phyloP scores from a whole-genome alignment of 805 yeast species.

The Saitoella complicata region DNA sequence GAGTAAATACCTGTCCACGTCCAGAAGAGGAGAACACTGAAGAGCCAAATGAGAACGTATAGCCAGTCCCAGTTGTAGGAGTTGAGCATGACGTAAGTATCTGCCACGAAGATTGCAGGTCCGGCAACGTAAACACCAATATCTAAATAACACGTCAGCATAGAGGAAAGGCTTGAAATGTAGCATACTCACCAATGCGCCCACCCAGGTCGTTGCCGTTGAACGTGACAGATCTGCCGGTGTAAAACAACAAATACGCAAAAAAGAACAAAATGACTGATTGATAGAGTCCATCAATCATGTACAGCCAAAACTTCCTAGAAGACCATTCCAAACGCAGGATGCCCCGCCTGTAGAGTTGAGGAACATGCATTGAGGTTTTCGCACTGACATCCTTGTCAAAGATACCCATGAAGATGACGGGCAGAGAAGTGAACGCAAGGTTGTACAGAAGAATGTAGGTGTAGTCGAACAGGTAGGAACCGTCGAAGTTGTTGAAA shows the following conservation, averaged over 20 bases:
- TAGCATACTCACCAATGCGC: too few species aligned
- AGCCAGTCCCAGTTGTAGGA: constrained; percentile 72
- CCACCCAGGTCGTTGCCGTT: too few species aligned
- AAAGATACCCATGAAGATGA: constrained; percentile 50
- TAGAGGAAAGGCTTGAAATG: too few species aligned
- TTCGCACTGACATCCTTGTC: constrained; percentile 63
- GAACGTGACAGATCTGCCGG: constrained; percentile 17
- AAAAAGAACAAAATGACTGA: constrained; percentile 53
- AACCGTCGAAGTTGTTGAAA: constrained; percentile 53
- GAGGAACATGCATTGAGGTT: constrained; percentile 52
- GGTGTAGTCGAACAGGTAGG: constrained; percentile 63
- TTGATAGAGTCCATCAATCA: constrained; percentile 58
- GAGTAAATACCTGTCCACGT: constrained; percentile 79
- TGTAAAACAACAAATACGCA: constrained; percentile 40
- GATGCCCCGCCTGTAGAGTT: constrained; percentile 53
- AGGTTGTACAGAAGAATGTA: constrained; percentile 63
- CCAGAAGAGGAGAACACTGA: constrained; percentile 43
- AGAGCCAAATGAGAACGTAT: constrained; percentile 32
- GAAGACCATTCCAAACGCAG: constrained; percentile 47
- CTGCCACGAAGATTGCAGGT: constrained; percentile 47
- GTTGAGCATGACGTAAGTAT: constrained; percentile 47
- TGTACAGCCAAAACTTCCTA: constrained; percentile 41
- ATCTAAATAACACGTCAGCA: constrained; percentile 24
- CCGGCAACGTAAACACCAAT: constrained; percentile 48
- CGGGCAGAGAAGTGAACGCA: constrained; percentile 69